phyloP scores from a whole-genome alignment of 495 filamentous ascomycete genomes.

The Penicillium turbatum region DNA sequence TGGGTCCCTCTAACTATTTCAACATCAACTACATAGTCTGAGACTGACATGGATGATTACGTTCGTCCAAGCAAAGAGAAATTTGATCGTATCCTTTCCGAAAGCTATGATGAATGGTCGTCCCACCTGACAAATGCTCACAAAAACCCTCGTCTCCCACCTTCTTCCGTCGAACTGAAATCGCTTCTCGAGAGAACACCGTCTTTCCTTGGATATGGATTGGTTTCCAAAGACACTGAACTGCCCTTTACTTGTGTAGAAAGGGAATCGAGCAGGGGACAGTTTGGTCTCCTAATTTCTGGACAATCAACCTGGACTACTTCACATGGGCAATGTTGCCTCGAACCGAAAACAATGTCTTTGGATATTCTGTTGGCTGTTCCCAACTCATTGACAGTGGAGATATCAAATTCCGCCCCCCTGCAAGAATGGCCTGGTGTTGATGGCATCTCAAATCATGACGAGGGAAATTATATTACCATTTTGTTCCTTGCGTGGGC shows the following conservation, averaged over 20 bases:
- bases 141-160: background rate
- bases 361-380: background rate
- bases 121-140: background rate
- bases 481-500: background rate
- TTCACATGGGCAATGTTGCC: background rate
- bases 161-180: background rate
- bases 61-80: background rate
- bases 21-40: background rate
- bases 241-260: background rate
- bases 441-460: background rate
- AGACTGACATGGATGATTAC: background rate
- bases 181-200: background rate
- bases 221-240: background rate
- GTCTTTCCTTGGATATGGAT: background rate
- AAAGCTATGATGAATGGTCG: background rate
- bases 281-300: background rate
- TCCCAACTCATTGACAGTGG: background rate
- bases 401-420: background rate
- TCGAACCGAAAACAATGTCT: background rate
- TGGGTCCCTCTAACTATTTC: too few relatives aligned
- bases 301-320: background rate
- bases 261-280: background rate
- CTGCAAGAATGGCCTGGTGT: background rate
- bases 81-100: background rate
- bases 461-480: background rate